Conservation (phyloP, 139 green algal genomes). For the Yamagishiella unicocca region DNA sequence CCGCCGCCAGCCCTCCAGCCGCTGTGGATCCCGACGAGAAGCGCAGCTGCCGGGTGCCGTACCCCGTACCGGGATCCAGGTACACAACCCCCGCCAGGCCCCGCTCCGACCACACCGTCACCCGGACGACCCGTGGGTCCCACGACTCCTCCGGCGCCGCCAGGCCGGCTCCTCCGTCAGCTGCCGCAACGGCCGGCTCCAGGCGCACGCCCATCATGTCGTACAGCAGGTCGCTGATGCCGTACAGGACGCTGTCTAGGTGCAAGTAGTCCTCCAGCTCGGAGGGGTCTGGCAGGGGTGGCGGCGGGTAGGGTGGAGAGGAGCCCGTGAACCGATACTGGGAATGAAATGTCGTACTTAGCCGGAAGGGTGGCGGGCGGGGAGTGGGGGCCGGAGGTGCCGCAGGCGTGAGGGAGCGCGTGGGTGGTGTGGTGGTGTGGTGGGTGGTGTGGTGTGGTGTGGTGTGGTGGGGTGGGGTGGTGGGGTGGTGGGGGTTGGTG, state of each 20-base stretch:
- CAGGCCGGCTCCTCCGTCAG: neutral
- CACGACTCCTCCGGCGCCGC: neutral
- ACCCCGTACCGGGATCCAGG: constrained; percentile 40
- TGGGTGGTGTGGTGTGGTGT: too few species aligned
- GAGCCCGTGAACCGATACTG: neutral
- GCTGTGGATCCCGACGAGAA: neutral
- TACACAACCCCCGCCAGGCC: constrained; percentile 29
- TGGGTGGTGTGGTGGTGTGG: too few species aligned
- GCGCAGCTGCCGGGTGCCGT: constrained; percentile 48
- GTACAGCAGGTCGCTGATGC: constrained; percentile 36
- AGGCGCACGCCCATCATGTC: constrained; percentile 13
- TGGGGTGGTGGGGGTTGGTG: too few species aligned
- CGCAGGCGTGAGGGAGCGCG: too few species aligned
- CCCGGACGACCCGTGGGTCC: constrained; percentile 1
- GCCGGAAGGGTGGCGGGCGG: too few species aligned
- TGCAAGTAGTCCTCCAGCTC: constrained; percentile 22
- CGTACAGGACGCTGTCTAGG: neutral
- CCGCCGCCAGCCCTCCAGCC: neutral
- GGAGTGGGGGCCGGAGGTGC: too few species aligned
- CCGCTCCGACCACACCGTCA: neutral
- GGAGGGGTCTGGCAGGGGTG: neutral
- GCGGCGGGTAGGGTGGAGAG: neutral
- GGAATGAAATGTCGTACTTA: too few species aligned
- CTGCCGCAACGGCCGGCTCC: neutral
- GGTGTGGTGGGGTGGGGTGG: too few species aligned